phyloP scores from a whole-genome alignment of 192 early-diverging fungal species.

The Coemansia guatemalensis region DNA sequence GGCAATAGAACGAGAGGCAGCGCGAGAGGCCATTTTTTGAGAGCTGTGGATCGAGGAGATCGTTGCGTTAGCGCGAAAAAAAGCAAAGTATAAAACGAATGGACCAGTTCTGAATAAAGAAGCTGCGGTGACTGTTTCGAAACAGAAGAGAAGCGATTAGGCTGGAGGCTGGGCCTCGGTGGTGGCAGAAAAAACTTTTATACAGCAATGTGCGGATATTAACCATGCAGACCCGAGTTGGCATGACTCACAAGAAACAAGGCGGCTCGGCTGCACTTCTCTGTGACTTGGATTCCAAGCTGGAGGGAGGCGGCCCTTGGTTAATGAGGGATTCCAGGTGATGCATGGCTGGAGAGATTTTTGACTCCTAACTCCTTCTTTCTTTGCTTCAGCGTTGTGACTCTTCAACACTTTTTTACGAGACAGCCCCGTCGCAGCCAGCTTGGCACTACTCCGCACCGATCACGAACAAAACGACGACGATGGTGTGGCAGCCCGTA shows the following conservation, averaged over 20 bases:
- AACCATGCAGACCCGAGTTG: background rate
- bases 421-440: background rate
- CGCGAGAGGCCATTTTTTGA: constrained; percentile 46
- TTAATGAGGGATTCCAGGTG: background rate
- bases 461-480: background rate
- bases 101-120: constrained; percentile 17
- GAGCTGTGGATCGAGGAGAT: constrained; percentile 7
- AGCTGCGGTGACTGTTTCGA: constrained; percentile 7
- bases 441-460: background rate
- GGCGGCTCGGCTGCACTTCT: background rate
- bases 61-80: background rate
- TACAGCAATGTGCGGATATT: background rate
- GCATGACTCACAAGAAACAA: constrained; percentile 2
- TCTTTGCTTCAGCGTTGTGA: background rate
- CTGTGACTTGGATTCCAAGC: no score
- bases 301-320: no score
- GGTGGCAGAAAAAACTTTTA: background rate
- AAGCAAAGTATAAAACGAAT: background rate
- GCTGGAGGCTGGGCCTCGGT: background rate
- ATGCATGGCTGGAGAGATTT: background rate
- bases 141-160: constrained; percentile 5
- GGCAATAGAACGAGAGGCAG: constrained; percentile 46
- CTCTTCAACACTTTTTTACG: background rate
- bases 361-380: background rate
- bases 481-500: background rate